phyloP scores from a whole-genome alignment of 129 eudicot genomes.

The Chrysanthemum lavandulifolium region DNA sequence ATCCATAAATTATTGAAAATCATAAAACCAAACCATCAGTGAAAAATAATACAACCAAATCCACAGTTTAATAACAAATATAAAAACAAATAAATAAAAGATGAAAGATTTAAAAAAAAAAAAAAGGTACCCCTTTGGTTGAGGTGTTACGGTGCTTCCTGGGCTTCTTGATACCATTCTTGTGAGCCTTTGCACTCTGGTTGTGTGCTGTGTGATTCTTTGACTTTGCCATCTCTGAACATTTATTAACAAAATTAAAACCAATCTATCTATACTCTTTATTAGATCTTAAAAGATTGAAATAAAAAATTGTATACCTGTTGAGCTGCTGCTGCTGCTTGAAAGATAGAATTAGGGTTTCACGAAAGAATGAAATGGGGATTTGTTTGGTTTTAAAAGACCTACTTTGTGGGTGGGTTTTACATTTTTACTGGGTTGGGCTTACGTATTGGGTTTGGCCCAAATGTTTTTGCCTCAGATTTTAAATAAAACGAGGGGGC shows the following conservation, averaged over 20 bases:
- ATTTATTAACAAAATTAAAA: too few species aligned
- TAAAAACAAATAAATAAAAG: not conserved
- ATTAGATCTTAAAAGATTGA: not conserved
- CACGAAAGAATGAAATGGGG: not conserved
- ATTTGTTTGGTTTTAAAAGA: not conserved
- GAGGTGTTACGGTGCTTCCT: constrained; percentile 70
- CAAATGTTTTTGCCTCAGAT: not conserved
- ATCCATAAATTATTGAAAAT: too few species aligned
- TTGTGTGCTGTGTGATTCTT: constrained; percentile 86
- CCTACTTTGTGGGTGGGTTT: not conserved
- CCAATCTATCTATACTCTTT: not conserved
- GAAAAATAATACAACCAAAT: too few species aligned
- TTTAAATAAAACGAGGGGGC: too few species aligned
- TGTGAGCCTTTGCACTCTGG: constrained; percentile 73
- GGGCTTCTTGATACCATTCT: constrained; percentile 88
- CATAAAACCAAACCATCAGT: too few species aligned
- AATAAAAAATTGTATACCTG: constrained; percentile 10
- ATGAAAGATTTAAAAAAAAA: not conserved
- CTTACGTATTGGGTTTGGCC: constrained; percentile 12
- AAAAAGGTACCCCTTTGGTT: constrained; percentile 62
- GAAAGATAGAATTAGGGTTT: constrained; percentile 25
- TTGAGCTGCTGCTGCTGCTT: constrained; percentile 16
- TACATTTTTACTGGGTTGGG: not conserved
- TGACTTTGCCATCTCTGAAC: constrained; percentile 48
- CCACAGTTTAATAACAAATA: not conserved